Base-by-base conservation (phyloP, 2,329 filamentous ascomycete species). In the Stenocarpella maydis region DNA sequence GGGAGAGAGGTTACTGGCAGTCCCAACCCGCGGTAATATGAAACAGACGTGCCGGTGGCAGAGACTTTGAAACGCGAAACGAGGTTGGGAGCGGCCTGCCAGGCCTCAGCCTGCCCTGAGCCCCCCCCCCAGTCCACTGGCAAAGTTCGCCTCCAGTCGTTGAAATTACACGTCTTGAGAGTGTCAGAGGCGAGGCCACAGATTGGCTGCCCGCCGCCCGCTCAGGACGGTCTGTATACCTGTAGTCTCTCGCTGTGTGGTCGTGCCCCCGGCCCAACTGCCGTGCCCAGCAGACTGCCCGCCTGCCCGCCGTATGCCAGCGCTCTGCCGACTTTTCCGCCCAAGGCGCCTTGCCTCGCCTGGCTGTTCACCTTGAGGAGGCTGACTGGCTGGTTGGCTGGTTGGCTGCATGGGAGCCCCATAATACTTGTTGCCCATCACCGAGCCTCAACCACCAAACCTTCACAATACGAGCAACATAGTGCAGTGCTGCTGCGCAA, bases 1-100 rank as follows among this genome's bases (percentile, higher is more conserved):
- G 45, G 15, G 34, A 37, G 34, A 37, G 34, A 37, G 34, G 12
- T 5, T 9, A 8, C 34, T 37, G 34, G 6, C 17, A 34, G 28
- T 24, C 12, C 55, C 55, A 47, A 21, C 7, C 43, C 58, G 58
- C 58, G 58, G 58, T 63, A 49, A 63, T 49, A 19, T 63, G 58
- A 63, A 63, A 63, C 58, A 63, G 58, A 49, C 58, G 28, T 63
- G 58, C 34, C 43, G 41, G 58, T n/a, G 43, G 28, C 15, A 24
- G n/a, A 26, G n/a, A 37, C 19, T 63, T 26, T 63, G 58, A 63
- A 63, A 63, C 58, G 58, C 43, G 43, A 63, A 34, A 49, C 58
- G 58, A 63, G 9, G 28, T n/a, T n/a, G n/a, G 34, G 17, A 24
- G 19, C 41, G 21, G 34, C 34, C 43, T n/a, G 24, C 28, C 15